phyloP scores from a whole-genome alignment of 169 alveolate species.

The Cryptosporidium felis region DNA sequence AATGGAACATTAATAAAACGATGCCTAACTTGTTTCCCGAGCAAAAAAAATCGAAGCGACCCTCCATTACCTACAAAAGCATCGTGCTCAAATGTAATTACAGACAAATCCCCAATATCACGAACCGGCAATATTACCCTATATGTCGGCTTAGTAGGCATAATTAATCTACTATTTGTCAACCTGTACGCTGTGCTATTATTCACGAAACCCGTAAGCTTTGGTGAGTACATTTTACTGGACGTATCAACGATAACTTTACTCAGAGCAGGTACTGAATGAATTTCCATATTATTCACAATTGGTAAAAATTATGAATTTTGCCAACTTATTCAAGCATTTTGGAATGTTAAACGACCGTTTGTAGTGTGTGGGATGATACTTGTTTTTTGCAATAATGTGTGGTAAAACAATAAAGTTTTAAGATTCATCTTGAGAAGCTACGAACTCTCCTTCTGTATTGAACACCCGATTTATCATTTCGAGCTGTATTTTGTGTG shows the following conservation, averaged over 20 bases:
- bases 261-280: neutral
- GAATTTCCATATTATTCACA: neutral
- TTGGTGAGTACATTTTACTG: slow-evolving; percentile 10
- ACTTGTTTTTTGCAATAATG: neutral
- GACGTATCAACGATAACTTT: neutral
- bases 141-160: slow-evolving; percentile 41
- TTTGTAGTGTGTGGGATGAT: neutral
- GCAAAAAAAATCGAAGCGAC: slow-evolving; percentile 40
- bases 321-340: neutral
- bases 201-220: neutral
- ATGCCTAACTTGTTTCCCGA: slow-evolving; percentile 67
- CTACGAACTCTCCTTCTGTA: slow-evolving; percentile 9
- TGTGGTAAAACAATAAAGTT: neutral
- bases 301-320: neutral
- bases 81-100: slow-evolving; percentile 49
- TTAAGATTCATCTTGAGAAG: slow-evolving; percentile 4
- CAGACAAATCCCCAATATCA: slow-evolving; percentile 57
- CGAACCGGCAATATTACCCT: slow-evolving; percentile 61
- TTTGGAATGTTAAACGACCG: neutral
- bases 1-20: slow-evolving; percentile 56
- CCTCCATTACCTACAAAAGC: slow-evolving; percentile 66
- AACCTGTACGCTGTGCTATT: slow-evolving; percentile 16
- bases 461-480: too few species aligned
- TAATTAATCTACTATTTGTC: slow-evolving; percentile 31
- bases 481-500: too few species aligned